Evolutionary conservation across 805 yeast genomes (phyloP).

Genomic region (Lipomyces yamadae): DNA sequence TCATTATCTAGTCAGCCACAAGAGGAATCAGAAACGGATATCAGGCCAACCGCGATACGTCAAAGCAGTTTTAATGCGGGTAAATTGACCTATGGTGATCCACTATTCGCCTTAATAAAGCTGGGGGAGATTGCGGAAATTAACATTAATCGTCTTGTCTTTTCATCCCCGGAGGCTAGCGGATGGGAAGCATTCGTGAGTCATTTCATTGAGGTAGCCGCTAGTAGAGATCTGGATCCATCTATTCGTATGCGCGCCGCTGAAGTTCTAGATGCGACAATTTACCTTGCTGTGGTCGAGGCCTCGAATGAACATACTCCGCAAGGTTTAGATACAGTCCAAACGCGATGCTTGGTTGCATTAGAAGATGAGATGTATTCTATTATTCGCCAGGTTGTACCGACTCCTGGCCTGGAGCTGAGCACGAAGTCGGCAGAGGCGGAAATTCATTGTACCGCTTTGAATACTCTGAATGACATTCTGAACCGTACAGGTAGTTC

Average conservation of each 20-base stretch:
- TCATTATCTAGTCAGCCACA: conserved; percentile 7
- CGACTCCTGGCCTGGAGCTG: conserved; percentile 33
- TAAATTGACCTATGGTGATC: conserved; percentile 30
- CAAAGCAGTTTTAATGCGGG: neutral
- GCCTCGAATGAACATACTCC: conserved; percentile 21
- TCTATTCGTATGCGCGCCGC: conserved; percentile 57
- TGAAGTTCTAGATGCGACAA: conserved; percentile 57
- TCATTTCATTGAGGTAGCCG: conserved; percentile 54
- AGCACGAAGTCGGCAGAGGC: conserved; percentile 55
- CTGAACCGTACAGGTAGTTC: conserved; percentile 76
- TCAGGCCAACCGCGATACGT: neutral
- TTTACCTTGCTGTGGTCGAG: conserved; percentile 41
- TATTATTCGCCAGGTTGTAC: conserved; percentile 27
- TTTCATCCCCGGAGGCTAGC: conserved; percentile 44
- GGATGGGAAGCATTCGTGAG: conserved; percentile 57
- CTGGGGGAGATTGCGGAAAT: conserved; percentile 58
- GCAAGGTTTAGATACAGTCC: conserved; percentile 33
- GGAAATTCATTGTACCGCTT: conserved; percentile 64
- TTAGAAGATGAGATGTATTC: conserved; percentile 50
- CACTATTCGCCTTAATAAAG: conserved; percentile 56
- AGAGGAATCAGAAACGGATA: conserved; percentile 3
- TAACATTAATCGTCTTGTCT: conserved; percentile 56
- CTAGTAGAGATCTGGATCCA: conserved; percentile 51
- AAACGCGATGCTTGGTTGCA: conserved; percentile 53
- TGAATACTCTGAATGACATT: conserved; percentile 70